Percentiles rank a stretch among this genome's conserved stretches.
These are phyloP conservation scores for Clonostachys rosea DNA, from an alignment of 2,329 filamentous ascomycete species.

Conservation along the genomic window DNA sequence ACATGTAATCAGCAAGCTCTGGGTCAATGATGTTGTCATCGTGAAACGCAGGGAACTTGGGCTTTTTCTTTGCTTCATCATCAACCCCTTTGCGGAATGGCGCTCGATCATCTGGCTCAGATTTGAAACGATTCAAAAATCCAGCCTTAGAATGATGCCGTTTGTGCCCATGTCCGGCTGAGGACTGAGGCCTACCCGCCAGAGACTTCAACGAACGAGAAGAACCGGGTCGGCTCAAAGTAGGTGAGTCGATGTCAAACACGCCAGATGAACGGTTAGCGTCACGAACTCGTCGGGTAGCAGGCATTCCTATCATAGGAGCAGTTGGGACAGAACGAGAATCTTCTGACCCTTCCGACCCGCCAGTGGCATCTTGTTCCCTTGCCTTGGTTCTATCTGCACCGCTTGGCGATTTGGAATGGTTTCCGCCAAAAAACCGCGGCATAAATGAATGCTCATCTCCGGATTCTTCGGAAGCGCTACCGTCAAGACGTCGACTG, in stretches of 20 bases:
- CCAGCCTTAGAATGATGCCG: slow-evolving; percentile 86
- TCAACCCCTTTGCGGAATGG: slow-evolving; percentile 75
- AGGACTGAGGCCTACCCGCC: slow-evolving; percentile 70
- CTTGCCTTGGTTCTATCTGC: slow-evolving; percentile 25
- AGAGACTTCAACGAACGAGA: slow-evolving; percentile 82
- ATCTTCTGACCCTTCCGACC: slow-evolving; percentile 37
- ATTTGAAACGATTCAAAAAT: slow-evolving; percentile 70
- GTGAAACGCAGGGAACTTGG: slow-evolving; percentile 84
- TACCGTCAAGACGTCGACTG: slow-evolving; percentile 83
- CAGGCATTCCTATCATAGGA: slow-evolving; percentile 68
- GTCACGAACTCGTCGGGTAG: slow-evolving; percentile 62
- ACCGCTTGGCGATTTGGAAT: slow-evolving; percentile 33
- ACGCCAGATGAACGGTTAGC: slow-evolving; percentile 84
- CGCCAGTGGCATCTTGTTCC: slow-evolving; percentile 29
- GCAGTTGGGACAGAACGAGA: slow-evolving; percentile 50
- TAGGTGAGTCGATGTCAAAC: slow-evolving; percentile 82
- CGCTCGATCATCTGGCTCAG: slow-evolving; percentile 70
- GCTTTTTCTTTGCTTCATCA: slow-evolving; percentile 61
- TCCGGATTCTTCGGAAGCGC: slow-evolving; percentile 80
- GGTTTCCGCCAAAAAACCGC: slow-evolving; percentile 51
- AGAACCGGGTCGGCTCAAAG: slow-evolving; percentile 85
- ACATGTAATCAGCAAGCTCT: slow-evolving; percentile 91
- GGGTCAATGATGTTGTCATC: slow-evolving; percentile 98
- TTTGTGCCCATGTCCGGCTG: slow-evolving; percentile 65
- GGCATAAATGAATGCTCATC: slow-evolving; percentile 70